Base-by-base conservation (phyloP, 768 basidiomycete genomes). In the Mycena galericulata region DNA sequence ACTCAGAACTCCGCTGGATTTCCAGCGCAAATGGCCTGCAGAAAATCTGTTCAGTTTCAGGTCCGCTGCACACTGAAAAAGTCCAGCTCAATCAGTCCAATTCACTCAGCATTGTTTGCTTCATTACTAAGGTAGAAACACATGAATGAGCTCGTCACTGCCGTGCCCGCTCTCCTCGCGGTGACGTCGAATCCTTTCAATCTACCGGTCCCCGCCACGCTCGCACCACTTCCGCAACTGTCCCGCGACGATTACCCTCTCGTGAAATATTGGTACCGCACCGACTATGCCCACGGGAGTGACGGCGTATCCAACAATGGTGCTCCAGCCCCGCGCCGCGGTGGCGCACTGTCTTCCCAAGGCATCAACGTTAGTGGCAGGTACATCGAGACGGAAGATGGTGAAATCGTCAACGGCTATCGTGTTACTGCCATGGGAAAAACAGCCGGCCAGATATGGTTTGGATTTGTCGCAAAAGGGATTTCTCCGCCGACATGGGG, bases 171-270 rank as follows among this genome's bases (percentile, higher is more conserved):
- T 12, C 36, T 15, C 9, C 17, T 45, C 26, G 15, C 47, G 9
- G 2, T 24, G 18, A 60, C 45, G 12, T 62, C 61, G 3, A 62
- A 62, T 50, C 50, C 72, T 45, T 58, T 30, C 38, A n/a, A 65
- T 18, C 15, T 62, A 3, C 50, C 50, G 3, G n/a, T 17, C 0
- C 29, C 43, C 17, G 10, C 20, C 12, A 24, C 46, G 24, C 17
- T 24, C 6, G 1, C n/a, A 6, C 6, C 59, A 4, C 59, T 38
- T 5, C 24, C 59, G 24, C 46, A 30, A 2, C 34, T 61, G 5
- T 4, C 6, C 11, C 2, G n/a, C 11, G 38, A n/a, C 9, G 29
- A 62, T 40, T 62, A 22, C 26, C 50, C 61, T 3, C 26, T 38
- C 1, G 40, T 62, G 7, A 26, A 32, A 5, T 53, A 20, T 30